A percentile compares a stretch with the other conserved stretches of the same genome.
These are phyloP conservation scores for Guillardia theta DNA, from an alignment of 78 protist genomes.

Conservation along the genomic window DNA sequence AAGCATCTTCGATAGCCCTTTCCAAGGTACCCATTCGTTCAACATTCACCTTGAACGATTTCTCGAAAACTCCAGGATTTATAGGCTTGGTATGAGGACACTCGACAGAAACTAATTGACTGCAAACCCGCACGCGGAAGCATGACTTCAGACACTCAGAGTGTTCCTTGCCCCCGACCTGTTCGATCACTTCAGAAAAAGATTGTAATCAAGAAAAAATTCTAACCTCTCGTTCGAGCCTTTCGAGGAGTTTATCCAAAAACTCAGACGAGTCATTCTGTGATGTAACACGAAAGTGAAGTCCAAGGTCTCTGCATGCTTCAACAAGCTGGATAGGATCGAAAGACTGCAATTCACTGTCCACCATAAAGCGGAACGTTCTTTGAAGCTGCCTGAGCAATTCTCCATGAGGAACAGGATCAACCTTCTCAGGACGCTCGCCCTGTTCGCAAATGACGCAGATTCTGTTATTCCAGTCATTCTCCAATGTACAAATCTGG, in stretches of 20 bases:
- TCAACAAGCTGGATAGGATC: background rate
- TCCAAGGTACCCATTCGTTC: background rate
- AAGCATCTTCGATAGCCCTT: background rate
- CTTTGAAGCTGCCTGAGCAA: background rate
- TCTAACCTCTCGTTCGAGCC: background rate
- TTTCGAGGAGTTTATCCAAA: background rate
- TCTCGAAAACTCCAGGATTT: background rate
- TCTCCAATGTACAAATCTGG: background rate
- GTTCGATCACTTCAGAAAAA: background rate
- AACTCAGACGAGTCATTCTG: background rate
- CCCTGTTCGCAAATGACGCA: slow-evolving; percentile 6
- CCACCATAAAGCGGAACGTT: background rate
- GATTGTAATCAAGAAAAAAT: background rate
- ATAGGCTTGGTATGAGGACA: background rate
- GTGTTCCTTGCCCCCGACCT: background rate
- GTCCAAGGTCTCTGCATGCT: background rate
- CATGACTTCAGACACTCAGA: background rate
- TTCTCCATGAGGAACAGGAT: background rate
- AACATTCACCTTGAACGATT: background rate
- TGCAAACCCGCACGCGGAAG: background rate
- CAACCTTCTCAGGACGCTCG: background rate
- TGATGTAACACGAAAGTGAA: background rate
- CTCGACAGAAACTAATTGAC: background rate
- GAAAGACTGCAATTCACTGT: background rate
- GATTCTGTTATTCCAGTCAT: too few species aligned